Conservation (phyloP, 371 early-diverging fungal genomes). For the Amoeboradix gromovi region DNA sequence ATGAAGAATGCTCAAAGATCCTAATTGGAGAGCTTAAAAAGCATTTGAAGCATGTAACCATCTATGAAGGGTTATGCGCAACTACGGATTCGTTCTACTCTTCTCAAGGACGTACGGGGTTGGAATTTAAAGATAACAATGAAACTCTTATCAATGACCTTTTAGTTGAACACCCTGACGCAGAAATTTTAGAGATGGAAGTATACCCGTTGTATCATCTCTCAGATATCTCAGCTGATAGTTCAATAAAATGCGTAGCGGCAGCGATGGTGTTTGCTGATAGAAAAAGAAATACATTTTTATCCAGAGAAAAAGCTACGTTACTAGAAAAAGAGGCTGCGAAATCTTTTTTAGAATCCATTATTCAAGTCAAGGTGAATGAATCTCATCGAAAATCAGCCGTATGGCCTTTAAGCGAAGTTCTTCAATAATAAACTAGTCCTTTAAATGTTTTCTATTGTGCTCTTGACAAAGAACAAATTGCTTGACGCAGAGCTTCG, state of each 20-base stretch:
- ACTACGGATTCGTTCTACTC: constrained; percentile 72
- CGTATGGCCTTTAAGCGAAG: too few species aligned
- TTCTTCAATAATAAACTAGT: too few species aligned
- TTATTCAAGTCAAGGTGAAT: neutral
- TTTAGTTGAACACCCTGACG: constrained; percentile 19
- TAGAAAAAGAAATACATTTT: constrained; percentile 34
- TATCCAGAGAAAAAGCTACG: constrained; percentile 29
- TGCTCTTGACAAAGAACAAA: too few species aligned
- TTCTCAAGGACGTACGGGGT: constrained; percentile 39
- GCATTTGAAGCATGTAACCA: constrained; percentile 24
- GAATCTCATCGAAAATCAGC: neutral
- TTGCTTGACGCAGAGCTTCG: too few species aligned
- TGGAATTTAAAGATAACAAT: constrained; percentile 51
- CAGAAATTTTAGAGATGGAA: constrained; percentile 67
- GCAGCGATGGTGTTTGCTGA: constrained; percentile 60
- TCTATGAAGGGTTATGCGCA: constrained; percentile 31
- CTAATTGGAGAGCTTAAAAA: constrained; percentile 2
- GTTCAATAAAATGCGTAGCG: constrained; percentile 35
- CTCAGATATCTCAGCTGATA: constrained; percentile 15
- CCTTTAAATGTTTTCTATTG: too few species aligned
- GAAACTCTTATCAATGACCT: constrained; percentile 21
- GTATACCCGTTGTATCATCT: constrained; percentile 53
- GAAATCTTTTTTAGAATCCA: constrained; percentile 36
- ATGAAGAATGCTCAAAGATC: neutral
- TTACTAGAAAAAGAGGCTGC: constrained; percentile 30